Conservation (phyloP, 2,329 filamentous ascomycete genomes). For the Trichoderma guizhouense region DNA sequence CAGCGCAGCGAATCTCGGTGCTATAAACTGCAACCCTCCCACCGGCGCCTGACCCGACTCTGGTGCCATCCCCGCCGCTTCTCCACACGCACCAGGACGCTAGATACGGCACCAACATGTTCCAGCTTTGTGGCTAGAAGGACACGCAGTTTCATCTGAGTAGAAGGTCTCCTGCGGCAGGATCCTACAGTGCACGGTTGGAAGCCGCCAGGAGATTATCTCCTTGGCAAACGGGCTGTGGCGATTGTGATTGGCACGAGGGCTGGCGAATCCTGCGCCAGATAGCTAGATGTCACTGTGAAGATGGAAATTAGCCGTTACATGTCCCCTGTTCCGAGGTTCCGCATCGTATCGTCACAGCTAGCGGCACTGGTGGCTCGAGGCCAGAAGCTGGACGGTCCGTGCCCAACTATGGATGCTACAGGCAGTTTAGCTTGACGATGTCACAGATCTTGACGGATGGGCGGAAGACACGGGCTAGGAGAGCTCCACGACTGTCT, state of each 20-base stretch:
- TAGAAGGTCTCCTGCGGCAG: background rate
- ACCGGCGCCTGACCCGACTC: background rate
- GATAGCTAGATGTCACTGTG: background rate
- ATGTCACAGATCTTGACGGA: slow-evolving; percentile 10
- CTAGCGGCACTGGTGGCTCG: background rate
- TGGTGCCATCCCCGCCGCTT: slow-evolving; percentile 12
- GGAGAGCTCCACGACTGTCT: background rate
- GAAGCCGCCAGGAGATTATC: background rate
- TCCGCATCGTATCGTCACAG: background rate
- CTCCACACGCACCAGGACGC: slow-evolving; percentile 15
- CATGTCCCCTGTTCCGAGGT: background rate
- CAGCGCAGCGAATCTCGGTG: background rate
- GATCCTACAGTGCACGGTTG: background rate
- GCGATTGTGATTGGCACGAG: background rate
- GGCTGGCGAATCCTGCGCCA: background rate
- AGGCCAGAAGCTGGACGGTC: background rate
- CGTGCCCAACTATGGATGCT: background rate
- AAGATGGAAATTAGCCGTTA: slow-evolving; percentile 1
- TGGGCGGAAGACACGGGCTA: background rate
- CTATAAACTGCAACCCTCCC: background rate
- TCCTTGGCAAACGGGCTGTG: background rate
- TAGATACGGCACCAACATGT: slow-evolving; percentile 7
- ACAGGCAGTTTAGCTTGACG: background rate
- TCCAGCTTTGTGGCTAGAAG: background rate
- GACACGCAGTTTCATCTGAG: background rate